A percentile compares a stretch with the other conserved stretches of the same genome.
Conservation (phyloP, 305 asterid genomes). For the Andrographis paniculata region DNA sequence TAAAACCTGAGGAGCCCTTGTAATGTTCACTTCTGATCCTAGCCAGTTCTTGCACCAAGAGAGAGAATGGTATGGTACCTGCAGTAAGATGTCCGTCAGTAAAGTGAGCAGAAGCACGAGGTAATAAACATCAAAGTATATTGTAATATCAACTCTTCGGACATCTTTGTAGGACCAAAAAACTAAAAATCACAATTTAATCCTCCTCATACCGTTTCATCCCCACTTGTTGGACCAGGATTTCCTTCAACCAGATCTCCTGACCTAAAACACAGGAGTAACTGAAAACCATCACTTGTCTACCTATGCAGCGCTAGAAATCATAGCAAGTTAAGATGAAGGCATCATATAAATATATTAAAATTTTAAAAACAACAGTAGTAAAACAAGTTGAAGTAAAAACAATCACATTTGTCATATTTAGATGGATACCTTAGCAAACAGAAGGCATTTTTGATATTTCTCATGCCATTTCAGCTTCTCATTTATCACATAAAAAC, state of each 20-base stretch:
- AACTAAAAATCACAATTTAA: constrained; percentile 14
- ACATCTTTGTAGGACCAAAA: constrained; percentile 15
- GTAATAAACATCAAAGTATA: neutral
- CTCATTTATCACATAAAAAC: constrained; percentile 3
- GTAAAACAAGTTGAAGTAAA: neutral
- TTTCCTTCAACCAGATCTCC: constrained; percentile 92
- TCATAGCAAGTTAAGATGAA: constrained; percentile 13
- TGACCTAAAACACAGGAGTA: constrained; percentile 47
- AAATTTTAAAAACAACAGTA: constrained; percentile 3
- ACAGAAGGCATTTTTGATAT: constrained; percentile 7
- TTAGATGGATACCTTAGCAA: constrained; percentile 11
- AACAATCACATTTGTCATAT: constrained; percentile 10
- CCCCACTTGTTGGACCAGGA: constrained; percentile 91
- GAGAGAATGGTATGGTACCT: constrained; percentile 98
- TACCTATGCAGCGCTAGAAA: constrained; percentile 3
- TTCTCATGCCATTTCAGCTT: constrained; percentile 14
- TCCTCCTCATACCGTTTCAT: constrained; percentile 76
- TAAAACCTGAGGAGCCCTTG: constrained; percentile 98
- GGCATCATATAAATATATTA: constrained; percentile 9
- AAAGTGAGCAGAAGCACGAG: constrained; percentile 12
- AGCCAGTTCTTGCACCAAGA: constrained; percentile 99
- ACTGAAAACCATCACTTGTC: constrained; percentile 9
- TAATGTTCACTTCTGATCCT: constrained; percentile 85
- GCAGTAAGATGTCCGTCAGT: constrained; percentile 20
- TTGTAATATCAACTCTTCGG: constrained; percentile 2